Conservation (phyloP, 169 alveolate genomes). For the Cryptosporidium felis region DNA sequence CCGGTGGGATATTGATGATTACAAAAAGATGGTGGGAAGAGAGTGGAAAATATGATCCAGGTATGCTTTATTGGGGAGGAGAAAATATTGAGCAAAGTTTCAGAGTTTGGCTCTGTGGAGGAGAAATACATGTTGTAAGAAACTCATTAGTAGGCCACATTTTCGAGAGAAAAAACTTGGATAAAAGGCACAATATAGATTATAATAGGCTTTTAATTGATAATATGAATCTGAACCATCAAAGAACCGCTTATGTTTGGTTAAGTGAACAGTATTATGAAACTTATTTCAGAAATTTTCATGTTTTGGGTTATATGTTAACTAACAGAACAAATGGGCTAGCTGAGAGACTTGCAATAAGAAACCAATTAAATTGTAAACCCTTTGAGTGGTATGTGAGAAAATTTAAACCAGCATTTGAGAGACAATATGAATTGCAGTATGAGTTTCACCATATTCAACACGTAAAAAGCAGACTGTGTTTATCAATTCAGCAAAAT, state of each 20-base stretch:
- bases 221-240: conserved; percentile 46
- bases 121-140: conserved; percentile 75
- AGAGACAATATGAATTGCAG: conserved; percentile 58
- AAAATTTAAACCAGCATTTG: conserved; percentile 73
- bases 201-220: conserved; percentile 58
- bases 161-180: conserved; percentile 40
- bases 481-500: not conserved
- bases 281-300: conserved; percentile 50
- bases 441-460: conserved; percentile 48
- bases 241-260: conserved; percentile 61
- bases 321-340: not conserved
- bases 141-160: conserved; percentile 70
- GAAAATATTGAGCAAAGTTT: conserved; percentile 78
- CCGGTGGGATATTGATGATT: conserved; percentile 78
- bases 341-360: conserved; percentile 67
- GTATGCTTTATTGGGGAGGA: conserved; percentile 80
- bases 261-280: conserved; percentile 43
- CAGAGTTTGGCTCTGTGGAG: conserved; percentile 81
- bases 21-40: conserved; percentile 81
- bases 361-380: conserved; percentile 63
- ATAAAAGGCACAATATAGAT: conserved; percentile 24
- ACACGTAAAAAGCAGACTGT: conserved; percentile 44
- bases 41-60: conserved; percentile 77
- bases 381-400: conserved; percentile 73
- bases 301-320: conserved; percentile 1